Evolutionary conservation across 768 basidiomycete species (phyloP).

Genomic region (Boletus coccyginus): DNA sequence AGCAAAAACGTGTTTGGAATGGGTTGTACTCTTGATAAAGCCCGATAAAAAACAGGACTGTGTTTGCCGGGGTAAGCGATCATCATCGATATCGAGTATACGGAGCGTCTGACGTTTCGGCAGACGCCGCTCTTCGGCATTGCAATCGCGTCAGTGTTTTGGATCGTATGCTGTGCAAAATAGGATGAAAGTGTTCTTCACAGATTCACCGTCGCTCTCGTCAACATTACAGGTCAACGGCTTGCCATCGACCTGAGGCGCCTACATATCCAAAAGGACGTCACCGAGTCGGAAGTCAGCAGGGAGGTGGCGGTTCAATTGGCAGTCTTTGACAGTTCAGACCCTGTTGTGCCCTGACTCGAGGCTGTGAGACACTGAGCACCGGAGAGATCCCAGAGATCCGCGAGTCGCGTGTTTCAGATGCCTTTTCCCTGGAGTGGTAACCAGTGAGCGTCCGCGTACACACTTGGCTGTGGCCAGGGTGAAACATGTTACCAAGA

Average conservation of each 20-base stretch:
- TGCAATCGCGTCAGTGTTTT: not conserved
- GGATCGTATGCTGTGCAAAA: not conserved
- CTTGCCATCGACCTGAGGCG: conserved; percentile 6
- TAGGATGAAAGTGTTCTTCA: not conserved
- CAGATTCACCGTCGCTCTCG: not conserved
- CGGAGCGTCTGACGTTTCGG: not conserved
- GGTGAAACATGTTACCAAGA: too few species aligned
- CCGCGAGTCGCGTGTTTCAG: not conserved
- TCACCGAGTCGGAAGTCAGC: not conserved
- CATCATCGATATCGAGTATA: not conserved
- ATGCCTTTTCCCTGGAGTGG: too few species aligned
- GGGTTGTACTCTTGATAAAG: not conserved
- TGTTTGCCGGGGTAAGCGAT: not conserved
- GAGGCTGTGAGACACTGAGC: not conserved
- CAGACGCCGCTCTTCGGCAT: not conserved
- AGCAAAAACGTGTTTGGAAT: not conserved
- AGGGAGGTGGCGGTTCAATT: conserved; percentile 1
- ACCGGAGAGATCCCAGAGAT: not conserved
- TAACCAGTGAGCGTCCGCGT: too few species aligned
- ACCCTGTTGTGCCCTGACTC: not conserved
- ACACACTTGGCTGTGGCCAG: too few species aligned
- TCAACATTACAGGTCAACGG: conserved; percentile 1
- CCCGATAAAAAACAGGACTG: not conserved
- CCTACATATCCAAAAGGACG: not conserved
- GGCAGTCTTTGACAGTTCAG: not conserved